Conservation (phyloP, 495 filamentous ascomycete species). For the Neurospora sp. region DNA sequence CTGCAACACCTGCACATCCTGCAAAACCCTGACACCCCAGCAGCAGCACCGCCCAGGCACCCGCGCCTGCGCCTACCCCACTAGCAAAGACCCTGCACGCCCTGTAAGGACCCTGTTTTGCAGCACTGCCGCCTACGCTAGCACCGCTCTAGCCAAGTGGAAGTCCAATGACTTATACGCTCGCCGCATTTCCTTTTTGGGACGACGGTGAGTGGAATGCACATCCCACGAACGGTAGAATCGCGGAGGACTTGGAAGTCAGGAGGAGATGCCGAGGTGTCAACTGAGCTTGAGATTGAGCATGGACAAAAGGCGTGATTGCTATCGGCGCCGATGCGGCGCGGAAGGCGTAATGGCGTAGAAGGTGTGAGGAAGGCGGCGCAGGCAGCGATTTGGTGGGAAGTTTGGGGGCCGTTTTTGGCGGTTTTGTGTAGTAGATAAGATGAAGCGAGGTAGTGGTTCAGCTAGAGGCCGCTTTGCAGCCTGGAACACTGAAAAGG, state of each 20-base stretch:
- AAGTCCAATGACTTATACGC: not conserved
- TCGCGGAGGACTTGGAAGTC: no score
- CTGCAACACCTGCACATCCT: not conserved
- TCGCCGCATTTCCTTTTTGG: not conserved
- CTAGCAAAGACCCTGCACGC: not conserved
- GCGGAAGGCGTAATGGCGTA: not conserved
- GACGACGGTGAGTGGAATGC: not conserved
- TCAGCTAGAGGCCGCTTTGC: not conserved
- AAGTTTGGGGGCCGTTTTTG: not conserved
- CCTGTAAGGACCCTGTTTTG: not conserved
- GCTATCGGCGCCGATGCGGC: not conserved
- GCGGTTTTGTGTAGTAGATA: not conserved
- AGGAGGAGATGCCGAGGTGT: no score
- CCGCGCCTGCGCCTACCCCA: not conserved
- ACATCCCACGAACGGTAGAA: no score
- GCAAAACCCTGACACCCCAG: not conserved
- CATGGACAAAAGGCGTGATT: not conserved
- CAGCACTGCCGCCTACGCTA: not conserved
- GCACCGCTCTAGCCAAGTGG: no score
- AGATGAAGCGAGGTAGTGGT: not conserved
- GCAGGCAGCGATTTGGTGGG: not conserved
- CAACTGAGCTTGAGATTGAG: no score
- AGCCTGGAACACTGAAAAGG: no score
- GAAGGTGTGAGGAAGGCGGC: not conserved
- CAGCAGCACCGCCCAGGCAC: not conserved